A percentile compares a stretch with the other conserved stretches of the same genome.
Conservation (phyloP, 2,329 filamentous ascomycete genomes). For the Sporothrix luriei region DNA sequence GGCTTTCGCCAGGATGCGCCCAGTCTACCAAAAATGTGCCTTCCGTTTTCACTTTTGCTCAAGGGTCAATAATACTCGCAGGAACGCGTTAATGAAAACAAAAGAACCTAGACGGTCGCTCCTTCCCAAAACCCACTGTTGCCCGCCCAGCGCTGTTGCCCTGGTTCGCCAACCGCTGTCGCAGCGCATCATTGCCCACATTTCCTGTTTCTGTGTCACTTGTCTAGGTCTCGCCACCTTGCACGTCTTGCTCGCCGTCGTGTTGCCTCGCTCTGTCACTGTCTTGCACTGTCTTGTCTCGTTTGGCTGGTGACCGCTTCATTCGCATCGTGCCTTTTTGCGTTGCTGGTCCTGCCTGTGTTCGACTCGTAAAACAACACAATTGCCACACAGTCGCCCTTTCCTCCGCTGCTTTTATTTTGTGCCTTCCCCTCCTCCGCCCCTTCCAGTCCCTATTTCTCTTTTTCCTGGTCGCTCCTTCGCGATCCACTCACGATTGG, state of each 20-base stretch:
- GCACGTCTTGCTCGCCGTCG: not conserved
- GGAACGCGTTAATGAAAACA: constrained; percentile 18
- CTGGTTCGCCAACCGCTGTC: not conserved
- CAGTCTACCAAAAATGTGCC: constrained; percentile 23
- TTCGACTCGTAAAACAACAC: not conserved
- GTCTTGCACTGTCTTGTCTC: constrained; percentile 12
- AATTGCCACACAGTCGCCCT: constrained; percentile 3
- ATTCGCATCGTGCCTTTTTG: constrained; percentile 11
- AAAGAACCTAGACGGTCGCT: constrained; percentile 16
- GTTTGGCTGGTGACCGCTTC: not conserved
- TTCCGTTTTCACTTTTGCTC: constrained; percentile 16
- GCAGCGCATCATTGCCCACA: constrained; percentile 28
- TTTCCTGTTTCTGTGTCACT: constrained; percentile 24
- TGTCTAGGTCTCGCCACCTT: not conserved
- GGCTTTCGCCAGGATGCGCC: constrained; percentile 15
- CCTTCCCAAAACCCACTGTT: constrained; percentile 20
- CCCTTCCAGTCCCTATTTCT: not conserved
- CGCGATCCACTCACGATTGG: not conserved
- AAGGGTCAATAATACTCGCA: not conserved
- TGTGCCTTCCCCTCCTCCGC: not conserved
- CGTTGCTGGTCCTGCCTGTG: not conserved
- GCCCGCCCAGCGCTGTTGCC: constrained; percentile 11
- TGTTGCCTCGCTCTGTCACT: constrained; percentile 1
- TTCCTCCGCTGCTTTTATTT: not conserved
- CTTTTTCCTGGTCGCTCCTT: constrained; percentile 10